Evolutionary conservation across 768 basidiomycete species (phyloP).

Genomic region (Leccinum obscurum): DNA sequence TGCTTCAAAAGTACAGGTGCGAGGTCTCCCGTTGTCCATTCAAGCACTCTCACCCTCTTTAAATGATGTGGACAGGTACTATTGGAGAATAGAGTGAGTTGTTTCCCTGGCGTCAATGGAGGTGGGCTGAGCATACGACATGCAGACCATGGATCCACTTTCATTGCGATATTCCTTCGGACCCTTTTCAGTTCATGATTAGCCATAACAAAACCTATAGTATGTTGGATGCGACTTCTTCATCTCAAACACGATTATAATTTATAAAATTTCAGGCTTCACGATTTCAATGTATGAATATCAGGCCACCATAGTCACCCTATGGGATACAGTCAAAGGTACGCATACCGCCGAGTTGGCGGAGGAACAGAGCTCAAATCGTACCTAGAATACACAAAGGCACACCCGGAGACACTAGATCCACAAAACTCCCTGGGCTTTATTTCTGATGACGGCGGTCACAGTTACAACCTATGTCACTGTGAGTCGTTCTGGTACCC

Average conservation of each 20-base stretch:
- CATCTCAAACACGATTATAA: not conserved
- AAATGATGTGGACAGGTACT: conserved; percentile 19
- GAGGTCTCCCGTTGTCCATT: not conserved
- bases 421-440: conserved; percentile 58
- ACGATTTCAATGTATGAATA: conserved; percentile 65
- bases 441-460: conserved; percentile 64
- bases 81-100: conserved; percentile 32
- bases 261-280: conserved; percentile 42
- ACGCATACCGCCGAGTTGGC: conserved; percentile 26
- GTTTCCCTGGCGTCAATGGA: conserved; percentile 37
- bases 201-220: conserved; percentile 56
- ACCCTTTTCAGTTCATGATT: conserved; percentile 60
- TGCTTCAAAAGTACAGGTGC: conserved; percentile 33
- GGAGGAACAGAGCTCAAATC: conserved; percentile 28
- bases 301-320: conserved; percentile 57
- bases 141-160: conserved; percentile 49
- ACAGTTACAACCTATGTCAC: conserved; percentile 64
- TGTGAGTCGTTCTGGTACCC: conserved; percentile 38
- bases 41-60: not conserved
- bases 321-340: conserved; percentile 66
- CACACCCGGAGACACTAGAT: conserved; percentile 51
- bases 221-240: conserved; percentile 8
- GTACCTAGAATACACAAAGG: conserved; percentile 25
- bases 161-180: conserved; percentile 50
- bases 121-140: conserved; percentile 9